Base-by-base conservation (phyloP, 352 stramenopile species). In the Pythium scleroteichum region DNA sequence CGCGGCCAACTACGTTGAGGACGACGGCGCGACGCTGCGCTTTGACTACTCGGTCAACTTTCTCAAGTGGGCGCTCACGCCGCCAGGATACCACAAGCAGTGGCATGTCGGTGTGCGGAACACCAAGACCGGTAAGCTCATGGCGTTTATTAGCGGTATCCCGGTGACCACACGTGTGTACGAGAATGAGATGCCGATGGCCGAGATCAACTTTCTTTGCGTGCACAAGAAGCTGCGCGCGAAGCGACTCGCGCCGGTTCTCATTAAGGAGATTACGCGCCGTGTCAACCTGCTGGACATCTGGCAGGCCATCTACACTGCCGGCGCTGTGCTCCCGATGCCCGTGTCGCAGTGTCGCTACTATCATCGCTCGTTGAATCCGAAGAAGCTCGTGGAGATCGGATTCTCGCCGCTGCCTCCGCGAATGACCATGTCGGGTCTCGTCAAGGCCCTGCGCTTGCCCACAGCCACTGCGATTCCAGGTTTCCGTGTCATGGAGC, bases 191-290 rank as follows among this genome's bases (percentile, higher is more conserved):
- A 61, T 91, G 55, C 17, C 47, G 1, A 86, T 92, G 73, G 95
- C 96, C 2, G 96, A 99, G 73, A 98, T 99, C 59, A 99, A 99
- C 75, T 99, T 99, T 72, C 78, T 99, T 10, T 99, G 98, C 72
- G 96, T 99, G 10, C 96, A 99, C 85, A 99, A 99, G 80, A 99
- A 98, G 69, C 77, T 99, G 14, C 78, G 95, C 19, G 76, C 80
- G n/a, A 97, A 98, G 80, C 88, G 97, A 5, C 70, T 99, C 12
- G 97, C 97, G 12, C 97, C 97, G 0, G 97, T 99, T 39, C 78
- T 99, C 0, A 99, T 99, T 76, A 99, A 99, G 81, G 98, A 99
- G 74, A 97, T 99, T 53, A 99, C 97, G n/a, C 79, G 98, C 19
- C 76, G 96, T 24, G 96, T 99, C 12, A 99, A 99, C 74, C 65